phyloP scores from a whole-genome alignment of 1,284 basidiomycete species.

The Irpex sp. region DNA sequence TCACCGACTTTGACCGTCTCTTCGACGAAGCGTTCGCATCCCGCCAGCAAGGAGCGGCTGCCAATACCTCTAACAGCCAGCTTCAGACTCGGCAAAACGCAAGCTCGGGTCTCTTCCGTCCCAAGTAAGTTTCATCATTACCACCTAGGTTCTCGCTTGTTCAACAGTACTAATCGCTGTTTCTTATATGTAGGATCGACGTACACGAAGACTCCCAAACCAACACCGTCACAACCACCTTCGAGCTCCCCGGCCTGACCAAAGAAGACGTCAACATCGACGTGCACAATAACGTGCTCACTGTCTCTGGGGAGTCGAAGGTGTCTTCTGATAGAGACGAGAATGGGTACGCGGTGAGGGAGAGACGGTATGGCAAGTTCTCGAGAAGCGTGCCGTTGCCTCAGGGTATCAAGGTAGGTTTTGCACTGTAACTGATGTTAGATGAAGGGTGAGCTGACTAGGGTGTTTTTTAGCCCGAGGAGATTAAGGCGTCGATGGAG shows the following conservation, averaged over 20 bases:
- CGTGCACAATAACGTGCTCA: conserved; percentile 36
- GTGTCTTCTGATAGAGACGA: conserved; percentile 29
- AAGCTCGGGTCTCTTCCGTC: conserved; percentile 4
- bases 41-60: background rate
- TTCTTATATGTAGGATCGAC: conserved; percentile 36
- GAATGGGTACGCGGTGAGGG: conserved; percentile 39
- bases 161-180: background rate
- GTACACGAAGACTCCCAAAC: conserved; percentile 36
- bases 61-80: background rate
- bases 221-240: conserved; percentile 41
- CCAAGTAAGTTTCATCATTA: conserved; percentile 8
- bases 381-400: conserved; percentile 40
- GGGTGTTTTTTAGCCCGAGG: conserved; percentile 23
- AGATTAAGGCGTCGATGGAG: conserved; percentile 39
- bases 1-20: conserved; percentile 12
- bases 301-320: conserved; percentile 36
- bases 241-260: conserved; percentile 45
- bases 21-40: conserved; percentile 11
- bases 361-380: conserved; percentile 41
- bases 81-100: background rate
- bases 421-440: background rate
- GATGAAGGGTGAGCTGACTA: background rate
- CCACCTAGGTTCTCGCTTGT: too few species aligned
- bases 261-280: conserved; percentile 39
- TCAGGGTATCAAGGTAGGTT: conserved; percentile 37